These are phyloP conservation scores for Fusarium caatingaense DNA, from an alignment of 2,329 filamentous ascomycete genomes.

Conservation along the genomic window DNA sequence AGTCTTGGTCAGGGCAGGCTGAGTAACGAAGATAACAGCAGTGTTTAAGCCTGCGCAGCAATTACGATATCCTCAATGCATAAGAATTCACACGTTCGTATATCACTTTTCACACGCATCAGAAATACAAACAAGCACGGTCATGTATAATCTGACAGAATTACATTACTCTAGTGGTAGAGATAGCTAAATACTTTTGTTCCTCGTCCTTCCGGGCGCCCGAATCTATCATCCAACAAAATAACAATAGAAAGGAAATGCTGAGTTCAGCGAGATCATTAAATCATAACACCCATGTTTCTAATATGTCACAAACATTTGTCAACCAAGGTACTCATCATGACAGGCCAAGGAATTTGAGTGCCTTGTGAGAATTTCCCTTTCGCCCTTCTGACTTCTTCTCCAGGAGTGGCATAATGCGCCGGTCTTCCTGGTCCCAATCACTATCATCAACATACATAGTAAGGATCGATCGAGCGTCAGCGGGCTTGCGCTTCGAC, in stretches of 20 bases:
- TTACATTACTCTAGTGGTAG: slow-evolving; percentile 27
- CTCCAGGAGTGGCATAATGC: slow-evolving; percentile 64
- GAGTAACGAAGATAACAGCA: slow-evolving; percentile 31
- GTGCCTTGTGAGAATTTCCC: slow-evolving; percentile 62
- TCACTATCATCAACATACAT: slow-evolving; percentile 56
- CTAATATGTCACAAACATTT: background rate
- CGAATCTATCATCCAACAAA: slow-evolving; percentile 5
- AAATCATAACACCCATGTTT: slow-evolving; percentile 34
- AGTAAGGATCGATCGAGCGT: slow-evolving; percentile 50
- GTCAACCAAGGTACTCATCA: slow-evolving; percentile 1
- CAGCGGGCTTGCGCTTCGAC: slow-evolving; percentile 42
- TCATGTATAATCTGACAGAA: background rate
- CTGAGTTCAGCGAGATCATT: slow-evolving; percentile 35
- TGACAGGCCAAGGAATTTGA: slow-evolving; percentile 64
- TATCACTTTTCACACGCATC: background rate
- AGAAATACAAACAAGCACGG: background rate
- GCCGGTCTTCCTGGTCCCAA: slow-evolving; percentile 61
- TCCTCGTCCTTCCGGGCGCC: slow-evolving; percentile 1
- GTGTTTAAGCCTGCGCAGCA: slow-evolving; percentile 3
- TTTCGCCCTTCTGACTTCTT: slow-evolving; percentile 51
- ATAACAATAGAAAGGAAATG: slow-evolving; percentile 30
- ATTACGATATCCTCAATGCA: background rate
- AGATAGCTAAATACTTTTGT: slow-evolving; percentile 13
- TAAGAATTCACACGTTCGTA: background rate
- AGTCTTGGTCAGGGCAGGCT: slow-evolving; percentile 28